Evolutionary conservation across 441 rosid genomes (phyloP).

Genomic region (Adansonia grandidieri): DNA sequence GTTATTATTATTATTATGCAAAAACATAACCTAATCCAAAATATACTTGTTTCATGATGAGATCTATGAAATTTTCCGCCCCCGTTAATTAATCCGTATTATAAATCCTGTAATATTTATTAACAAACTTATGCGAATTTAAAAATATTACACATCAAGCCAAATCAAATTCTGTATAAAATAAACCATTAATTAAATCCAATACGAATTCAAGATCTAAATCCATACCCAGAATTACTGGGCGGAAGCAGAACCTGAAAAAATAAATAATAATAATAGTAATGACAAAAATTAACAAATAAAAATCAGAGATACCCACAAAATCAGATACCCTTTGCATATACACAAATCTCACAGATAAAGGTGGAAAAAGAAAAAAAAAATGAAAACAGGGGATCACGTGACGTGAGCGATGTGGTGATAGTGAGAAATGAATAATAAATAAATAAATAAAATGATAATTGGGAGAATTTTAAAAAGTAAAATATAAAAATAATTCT

Average conservation of each 20-base stretch:
- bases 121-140: not conserved
- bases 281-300: not conserved
- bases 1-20: no score
- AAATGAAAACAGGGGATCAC: no score
- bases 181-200: not conserved
- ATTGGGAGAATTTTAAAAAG: no score
- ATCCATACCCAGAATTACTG: not conserved
- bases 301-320: not conserved
- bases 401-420: no score
- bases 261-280: not conserved
- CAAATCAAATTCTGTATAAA: constrained; percentile 7
- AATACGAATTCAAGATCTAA: constrained; percentile 20
- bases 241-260: constrained; percentile 12
- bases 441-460: no score
- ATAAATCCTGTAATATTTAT: not conserved
- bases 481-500: no score
- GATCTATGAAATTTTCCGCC: constrained; percentile 36
- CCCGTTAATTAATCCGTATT: not conserved
- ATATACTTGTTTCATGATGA: constrained; percentile 23
- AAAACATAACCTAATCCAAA: no score
- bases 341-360: no score
- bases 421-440: no score
- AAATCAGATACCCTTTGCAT: constrained; percentile 21
- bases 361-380: no score
- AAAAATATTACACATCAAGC: not conserved